Evolutionary conservation across 441 rosid species (phyloP).

Genomic region (Eruca vesicaria): DNA sequence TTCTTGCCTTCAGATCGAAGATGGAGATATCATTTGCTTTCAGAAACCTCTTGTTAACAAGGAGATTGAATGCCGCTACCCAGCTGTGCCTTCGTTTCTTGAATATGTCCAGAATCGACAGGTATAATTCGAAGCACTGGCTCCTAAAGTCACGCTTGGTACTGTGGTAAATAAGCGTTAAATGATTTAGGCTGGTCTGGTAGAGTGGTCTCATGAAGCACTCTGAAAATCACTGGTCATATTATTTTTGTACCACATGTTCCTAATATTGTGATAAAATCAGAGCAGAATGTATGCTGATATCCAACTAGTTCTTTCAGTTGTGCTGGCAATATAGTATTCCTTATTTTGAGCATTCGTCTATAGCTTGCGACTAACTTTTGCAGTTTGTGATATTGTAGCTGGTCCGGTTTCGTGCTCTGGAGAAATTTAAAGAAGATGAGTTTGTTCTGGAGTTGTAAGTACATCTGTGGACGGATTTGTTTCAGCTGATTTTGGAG

Average conservation of each 20-base stretch:
- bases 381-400: slow-evolving; percentile 30
- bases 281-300: not conserved
- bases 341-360: not conserved
- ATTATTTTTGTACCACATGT: not conserved
- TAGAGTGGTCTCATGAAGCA: slow-evolving; percentile 2
- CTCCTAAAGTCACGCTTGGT: slow-evolving; percentile 23
- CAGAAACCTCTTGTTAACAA: slow-evolving; percentile 48
- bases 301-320: not conserved
- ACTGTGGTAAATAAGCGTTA: not conserved
- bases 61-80: slow-evolving; percentile 47
- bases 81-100: slow-evolving; percentile 62
- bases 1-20: slow-evolving; percentile 52
- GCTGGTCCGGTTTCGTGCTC: slow-evolving; percentile 70
- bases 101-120: slow-evolving; percentile 70
- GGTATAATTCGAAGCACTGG: slow-evolving; percentile 48
- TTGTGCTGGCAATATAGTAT: slow-evolving; percentile 3
- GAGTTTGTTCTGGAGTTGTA: slow-evolving; percentile 70
- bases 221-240: not conserved
- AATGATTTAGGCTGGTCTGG: slow-evolving; percentile 1
- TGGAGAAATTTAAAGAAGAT: slow-evolving; percentile 78
- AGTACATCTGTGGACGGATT: slow-evolving; percentile 35
- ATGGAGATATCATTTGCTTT: slow-evolving; percentile 70
- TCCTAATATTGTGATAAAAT: not conserved
- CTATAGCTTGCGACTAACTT: not conserved
- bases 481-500: slow-evolving; percentile 17